These are phyloP conservation scores for Tulasnella sp. DNA, from an alignment of 768 basidiomycete genomes.

Conservation along the genomic window DNA sequence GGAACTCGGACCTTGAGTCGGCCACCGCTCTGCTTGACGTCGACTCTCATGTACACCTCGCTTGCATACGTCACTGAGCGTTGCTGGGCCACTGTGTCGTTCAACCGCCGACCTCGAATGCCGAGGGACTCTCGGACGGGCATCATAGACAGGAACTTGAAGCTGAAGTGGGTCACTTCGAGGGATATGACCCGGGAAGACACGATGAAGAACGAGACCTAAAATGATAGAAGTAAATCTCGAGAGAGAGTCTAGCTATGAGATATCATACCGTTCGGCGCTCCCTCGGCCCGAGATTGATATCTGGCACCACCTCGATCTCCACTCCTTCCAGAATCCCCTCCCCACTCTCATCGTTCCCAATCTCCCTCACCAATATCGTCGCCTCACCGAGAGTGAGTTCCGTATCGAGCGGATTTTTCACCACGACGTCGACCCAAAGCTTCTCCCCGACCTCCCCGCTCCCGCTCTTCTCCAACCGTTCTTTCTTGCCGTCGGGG, in stretches of 20 bases:
- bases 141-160: slow-evolving; percentile 63
- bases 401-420: slow-evolving; percentile 64
- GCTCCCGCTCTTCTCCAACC: slow-evolving; percentile 42
- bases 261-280: slow-evolving; percentile 42
- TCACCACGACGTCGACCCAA: slow-evolving; percentile 60
- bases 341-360: slow-evolving; percentile 26
- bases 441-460: slow-evolving; percentile 59
- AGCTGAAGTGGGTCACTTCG: slow-evolving; percentile 44
- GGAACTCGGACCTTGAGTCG: slow-evolving; percentile 35
- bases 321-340: slow-evolving; percentile 33
- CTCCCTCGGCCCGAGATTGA: slow-evolving; percentile 53
- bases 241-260: background rate
- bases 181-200: slow-evolving; percentile 29
- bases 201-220: background rate
- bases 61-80: slow-evolving; percentile 59
- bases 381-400: slow-evolving; percentile 56
- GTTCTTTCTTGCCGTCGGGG: slow-evolving; percentile 36
- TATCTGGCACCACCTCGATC: slow-evolving; percentile 48
- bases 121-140: slow-evolving; percentile 54
- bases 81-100: slow-evolving; percentile 61
- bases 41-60: slow-evolving; percentile 47
- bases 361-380: slow-evolving; percentile 29
- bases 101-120: slow-evolving; percentile 61
- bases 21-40: slow-evolving; percentile 54
- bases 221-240: background rate